These are phyloP conservation scores for Malus domestica DNA, from an alignment of 306 rosid genomes.

Conservation along the genomic window ASM211411v1 NC_041793.1:7805501-7806000, in stretches of 20 bases:
- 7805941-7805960: neutral
- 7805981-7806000: neutral
- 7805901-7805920: neutral
- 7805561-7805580: neutral
- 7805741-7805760: neutral
- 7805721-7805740: neutral
- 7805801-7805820: neutral
- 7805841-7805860: neutral
- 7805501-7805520: neutral
- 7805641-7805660: neutral
- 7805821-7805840: neutral
- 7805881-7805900: neutral
- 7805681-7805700: neutral
- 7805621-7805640: neutral
- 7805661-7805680: neutral
- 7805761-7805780: neutral
- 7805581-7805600: neutral
- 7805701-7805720: neutral
- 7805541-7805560: neutral
- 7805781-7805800: neutral
- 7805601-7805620: neutral
- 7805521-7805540: neutral
- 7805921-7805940: neutral
- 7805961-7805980: neutral
- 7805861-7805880: neutral